These are phyloP conservation scores for Rugonectria rugulosa DNA, from an alignment of 2,329 filamentous ascomycete species.

Conservation along the genomic window DNA sequence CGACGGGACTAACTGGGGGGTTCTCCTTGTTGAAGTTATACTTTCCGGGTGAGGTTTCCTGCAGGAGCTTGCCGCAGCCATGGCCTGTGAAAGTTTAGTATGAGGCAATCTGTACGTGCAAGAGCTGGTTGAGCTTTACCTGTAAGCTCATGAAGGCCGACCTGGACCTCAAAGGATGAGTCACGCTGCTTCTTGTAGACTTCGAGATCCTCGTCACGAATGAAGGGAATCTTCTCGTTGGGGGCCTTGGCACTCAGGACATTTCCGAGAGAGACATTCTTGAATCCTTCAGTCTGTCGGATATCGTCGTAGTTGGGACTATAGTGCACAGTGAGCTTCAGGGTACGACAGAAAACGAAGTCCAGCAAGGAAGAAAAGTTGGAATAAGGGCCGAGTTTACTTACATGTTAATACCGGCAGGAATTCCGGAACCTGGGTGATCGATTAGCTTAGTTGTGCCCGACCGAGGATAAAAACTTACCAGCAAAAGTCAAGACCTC, in stretches of 20 bases:
- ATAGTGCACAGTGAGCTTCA: conserved; percentile 16
- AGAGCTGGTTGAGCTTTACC: no score
- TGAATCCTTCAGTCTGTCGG: conserved; percentile 85
- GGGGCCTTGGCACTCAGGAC: conserved; percentile 90
- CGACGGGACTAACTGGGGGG: conserved; percentile 83
- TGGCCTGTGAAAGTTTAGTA: conserved; percentile 63
- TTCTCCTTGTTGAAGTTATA: conserved; percentile 90
- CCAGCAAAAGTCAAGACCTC: conserved; percentile 83
- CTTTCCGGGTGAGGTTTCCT: conserved; percentile 81
- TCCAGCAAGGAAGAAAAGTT: not conserved
- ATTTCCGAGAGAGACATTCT: conserved; percentile 93
- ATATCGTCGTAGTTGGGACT: conserved; percentile 77
- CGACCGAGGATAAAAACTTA: conserved; percentile 9
- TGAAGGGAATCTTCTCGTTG: conserved; percentile 92
- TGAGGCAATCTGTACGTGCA: no score
- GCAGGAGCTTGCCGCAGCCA: conserved; percentile 91
- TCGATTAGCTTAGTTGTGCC: conserved; percentile 42
- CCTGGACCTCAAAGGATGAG: conserved; percentile 91
- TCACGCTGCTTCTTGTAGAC: conserved; percentile 86
- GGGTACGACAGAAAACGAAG: not conserved
- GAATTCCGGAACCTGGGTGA: conserved; percentile 64
- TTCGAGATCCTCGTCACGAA: conserved; percentile 77
- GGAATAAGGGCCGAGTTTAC: conserved; percentile 5
- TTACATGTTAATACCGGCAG: conserved; percentile 71
- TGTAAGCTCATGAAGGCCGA: conserved; percentile 88